Conservation (phyloP, 768 basidiomycete genomes). For the Strobilomyces echinocephalus region DNA sequence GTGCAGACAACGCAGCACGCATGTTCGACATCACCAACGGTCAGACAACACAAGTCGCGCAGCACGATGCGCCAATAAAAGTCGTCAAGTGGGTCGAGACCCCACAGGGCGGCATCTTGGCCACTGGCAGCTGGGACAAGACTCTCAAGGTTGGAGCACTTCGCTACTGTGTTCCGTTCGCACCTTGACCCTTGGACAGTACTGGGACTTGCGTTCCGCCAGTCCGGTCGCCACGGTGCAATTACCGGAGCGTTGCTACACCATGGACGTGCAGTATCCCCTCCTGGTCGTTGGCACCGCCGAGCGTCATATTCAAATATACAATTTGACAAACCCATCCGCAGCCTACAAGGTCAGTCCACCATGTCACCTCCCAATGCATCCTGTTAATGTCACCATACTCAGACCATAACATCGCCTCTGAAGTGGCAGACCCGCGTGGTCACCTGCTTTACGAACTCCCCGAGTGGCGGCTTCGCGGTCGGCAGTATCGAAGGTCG, state of each 20-base stretch:
- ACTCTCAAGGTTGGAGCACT: constrained; percentile 69
- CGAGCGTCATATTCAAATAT: constrained; percentile 87
- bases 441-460: constrained; percentile 75
- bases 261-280: constrained; percentile 75
- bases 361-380: constrained; percentile 12
- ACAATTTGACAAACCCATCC: constrained; percentile 79
- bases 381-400: constrained; percentile 1
- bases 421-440: constrained; percentile 93
- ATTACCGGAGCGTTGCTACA: constrained; percentile 89
- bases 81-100: constrained; percentile 79
- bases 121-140: constrained; percentile 98
- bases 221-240: constrained; percentile 72
- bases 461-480: constrained; percentile 65
- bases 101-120: constrained; percentile 68
- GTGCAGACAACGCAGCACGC: constrained; percentile 92
- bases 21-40: constrained; percentile 89
- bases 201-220: constrained; percentile 86
- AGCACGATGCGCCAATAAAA: constrained; percentile 86
- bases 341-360: constrained; percentile 64
- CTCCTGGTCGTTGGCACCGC: constrained; percentile 91
- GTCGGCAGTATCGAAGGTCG: constrained; percentile 87
- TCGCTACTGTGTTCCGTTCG: neutral
- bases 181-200: constrained; percentile 42
- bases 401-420: constrained; percentile 75
- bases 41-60: constrained; percentile 76